Evolutionary conservation across 306 rosid genomes (phyloP).

Genomic region (Vachellia collinsii): DNA sequence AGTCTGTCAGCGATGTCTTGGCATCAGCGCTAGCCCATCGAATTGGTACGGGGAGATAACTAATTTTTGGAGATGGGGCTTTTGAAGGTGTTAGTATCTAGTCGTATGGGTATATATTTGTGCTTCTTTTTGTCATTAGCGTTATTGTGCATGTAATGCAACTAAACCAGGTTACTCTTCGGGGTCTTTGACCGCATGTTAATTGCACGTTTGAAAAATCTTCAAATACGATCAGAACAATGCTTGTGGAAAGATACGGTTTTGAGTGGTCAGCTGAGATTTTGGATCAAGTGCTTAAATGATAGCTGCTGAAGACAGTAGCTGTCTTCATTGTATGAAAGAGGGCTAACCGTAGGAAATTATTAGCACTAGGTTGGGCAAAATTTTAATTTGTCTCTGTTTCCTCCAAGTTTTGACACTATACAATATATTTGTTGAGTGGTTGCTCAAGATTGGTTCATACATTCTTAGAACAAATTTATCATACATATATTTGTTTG

Average conservation of each 20-base stretch:
- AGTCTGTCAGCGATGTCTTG: conserved; percentile 37
- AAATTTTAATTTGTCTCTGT: neutral
- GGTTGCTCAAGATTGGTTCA: neutral
- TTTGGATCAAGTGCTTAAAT: neutral
- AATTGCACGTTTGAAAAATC: neutral
- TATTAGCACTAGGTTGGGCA: neutral
- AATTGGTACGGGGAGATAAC: conserved; percentile 42
- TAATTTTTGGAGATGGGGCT: conserved; percentile 36
- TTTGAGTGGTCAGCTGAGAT: neutral
- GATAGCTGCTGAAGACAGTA: neutral
- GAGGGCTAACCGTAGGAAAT: neutral
- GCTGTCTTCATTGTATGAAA: neutral
- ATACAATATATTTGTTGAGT: neutral
- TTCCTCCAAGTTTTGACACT: neutral
- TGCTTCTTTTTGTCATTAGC: conserved; percentile 34
- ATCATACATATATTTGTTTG: no score
- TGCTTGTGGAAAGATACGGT: conserved; percentile 31
- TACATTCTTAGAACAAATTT: no score
- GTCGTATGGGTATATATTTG: conserved; percentile 21
- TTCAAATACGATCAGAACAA: conserved; percentile 23
- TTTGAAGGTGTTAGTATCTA: conserved; percentile 32
- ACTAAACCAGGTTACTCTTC: conserved; percentile 32
- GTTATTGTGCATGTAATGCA: conserved; percentile 39
- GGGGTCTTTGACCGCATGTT: conserved; percentile 38
- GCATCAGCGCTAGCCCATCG: conserved; percentile 38